phyloP scores from a whole-genome alignment of 2,329 filamentous ascomycete species.

The Hypoxylon sp. region DNA sequence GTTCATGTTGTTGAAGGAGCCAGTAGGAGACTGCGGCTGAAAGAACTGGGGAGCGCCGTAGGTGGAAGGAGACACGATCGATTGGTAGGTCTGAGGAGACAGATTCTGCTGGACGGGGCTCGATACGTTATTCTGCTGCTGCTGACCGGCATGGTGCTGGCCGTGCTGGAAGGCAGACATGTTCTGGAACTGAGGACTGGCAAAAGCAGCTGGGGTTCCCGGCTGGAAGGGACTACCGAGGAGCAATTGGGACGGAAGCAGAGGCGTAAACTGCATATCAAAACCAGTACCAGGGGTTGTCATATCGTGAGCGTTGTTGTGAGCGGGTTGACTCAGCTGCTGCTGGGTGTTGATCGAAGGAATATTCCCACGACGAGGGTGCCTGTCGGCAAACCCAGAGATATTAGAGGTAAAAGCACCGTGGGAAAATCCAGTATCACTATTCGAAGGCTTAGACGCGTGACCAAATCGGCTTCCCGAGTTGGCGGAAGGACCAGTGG shows the following conservation, averaged over 20 bases:
- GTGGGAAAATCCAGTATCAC: constrained; percentile 92
- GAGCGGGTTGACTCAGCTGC: constrained; percentile 64
- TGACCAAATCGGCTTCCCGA: constrained; percentile 76
- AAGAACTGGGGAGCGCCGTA: constrained; percentile 87
- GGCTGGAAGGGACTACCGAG: constrained; percentile 98
- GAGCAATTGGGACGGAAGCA: constrained; percentile 93
- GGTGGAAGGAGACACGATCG: constrained; percentile 86
- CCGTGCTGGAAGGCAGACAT: constrained; percentile 82
- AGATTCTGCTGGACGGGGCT: constrained; percentile 84
- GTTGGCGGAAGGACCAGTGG: constrained; percentile 69
- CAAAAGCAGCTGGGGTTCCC: constrained; percentile 90
- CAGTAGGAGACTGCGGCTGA: constrained; percentile 87
- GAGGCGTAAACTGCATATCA: constrained; percentile 98
- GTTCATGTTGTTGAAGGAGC: constrained; percentile 76
- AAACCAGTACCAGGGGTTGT: constrained; percentile 88
- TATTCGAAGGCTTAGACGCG: constrained; percentile 84
- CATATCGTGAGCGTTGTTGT: constrained; percentile 78
- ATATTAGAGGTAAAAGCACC: constrained; percentile 92
- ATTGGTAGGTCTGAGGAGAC: constrained; percentile 87
- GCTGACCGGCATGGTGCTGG: constrained; percentile 61
- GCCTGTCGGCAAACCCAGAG: constrained; percentile 87
- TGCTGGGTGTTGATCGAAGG: constrained; percentile 91
- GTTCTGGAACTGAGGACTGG: constrained; percentile 91
- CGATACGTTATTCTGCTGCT: constrained; percentile 70
- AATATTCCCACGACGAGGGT: constrained; percentile 87